Evolutionary conservation across 2,329 filamentous ascomycete genomes (phyloP).

Genomic region (Hymenoscyphus fructigenus): DNA sequence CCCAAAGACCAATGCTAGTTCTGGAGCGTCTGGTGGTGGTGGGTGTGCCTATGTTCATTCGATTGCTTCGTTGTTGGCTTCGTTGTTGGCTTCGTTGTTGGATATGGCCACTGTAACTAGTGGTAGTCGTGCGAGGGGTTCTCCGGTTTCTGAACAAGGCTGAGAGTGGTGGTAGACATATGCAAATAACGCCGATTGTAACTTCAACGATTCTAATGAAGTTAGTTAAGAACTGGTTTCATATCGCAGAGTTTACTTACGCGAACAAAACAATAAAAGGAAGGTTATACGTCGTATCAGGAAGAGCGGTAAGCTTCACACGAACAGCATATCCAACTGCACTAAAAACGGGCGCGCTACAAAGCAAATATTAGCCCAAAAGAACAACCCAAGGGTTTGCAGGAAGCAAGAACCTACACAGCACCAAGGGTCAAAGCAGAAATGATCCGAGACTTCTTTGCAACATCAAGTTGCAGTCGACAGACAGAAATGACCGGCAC

Average conservation of each 20-base stretch:
- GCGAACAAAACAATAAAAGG: not conserved
- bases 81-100: not conserved
- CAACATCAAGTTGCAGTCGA: not conserved
- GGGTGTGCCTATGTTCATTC: not conserved
- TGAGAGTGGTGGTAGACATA: not conserved
- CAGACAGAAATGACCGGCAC: not conserved
- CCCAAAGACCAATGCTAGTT: not conserved
- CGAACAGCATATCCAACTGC: not conserved
- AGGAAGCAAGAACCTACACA: not conserved
- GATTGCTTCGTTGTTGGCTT: not conserved
- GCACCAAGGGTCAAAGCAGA: not conserved
- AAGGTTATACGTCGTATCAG: not conserved
- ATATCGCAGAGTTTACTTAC: not conserved
- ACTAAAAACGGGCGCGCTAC: not conserved
- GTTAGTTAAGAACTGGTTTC: not conserved
- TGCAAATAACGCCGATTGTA: not conserved
- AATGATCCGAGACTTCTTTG: not conserved
- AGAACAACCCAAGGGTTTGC: not conserved
- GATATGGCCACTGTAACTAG: not conserved
- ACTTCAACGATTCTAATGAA: not conserved
- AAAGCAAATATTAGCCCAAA: not conserved
- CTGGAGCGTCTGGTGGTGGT: not conserved
- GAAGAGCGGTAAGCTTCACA: not conserved
- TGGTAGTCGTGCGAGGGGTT: not conserved
- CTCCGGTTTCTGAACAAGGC: not conserved